phyloP scores from a whole-genome alignment of 257 asterid species.

The Plectranthus barbatus region DNA sequence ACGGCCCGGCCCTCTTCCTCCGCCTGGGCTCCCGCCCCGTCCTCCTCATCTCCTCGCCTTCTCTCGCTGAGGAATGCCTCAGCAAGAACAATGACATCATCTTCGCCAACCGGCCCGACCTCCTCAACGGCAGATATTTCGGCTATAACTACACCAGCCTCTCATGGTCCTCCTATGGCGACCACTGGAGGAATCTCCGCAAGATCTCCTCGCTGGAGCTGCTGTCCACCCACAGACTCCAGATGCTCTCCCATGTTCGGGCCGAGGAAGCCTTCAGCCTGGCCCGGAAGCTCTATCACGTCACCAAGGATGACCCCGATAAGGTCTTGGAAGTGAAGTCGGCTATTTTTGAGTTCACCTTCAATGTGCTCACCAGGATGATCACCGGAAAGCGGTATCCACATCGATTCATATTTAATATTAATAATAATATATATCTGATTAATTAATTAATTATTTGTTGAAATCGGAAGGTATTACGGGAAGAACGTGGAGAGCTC shows the following conservation, averaged over 20 bases:
- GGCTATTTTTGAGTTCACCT: constrained; percentile 37
- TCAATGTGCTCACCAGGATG: constrained; percentile 49
- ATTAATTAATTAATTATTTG: too few species aligned
- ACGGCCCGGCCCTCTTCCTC: constrained; percentile 58
- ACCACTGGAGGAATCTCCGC: constrained; percentile 62
- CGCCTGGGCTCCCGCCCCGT: constrained; percentile 50
- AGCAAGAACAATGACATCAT: constrained; percentile 40
- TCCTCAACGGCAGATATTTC: constrained; percentile 57
- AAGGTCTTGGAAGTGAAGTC: constrained; percentile 30
- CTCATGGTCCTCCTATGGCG: constrained; percentile 54
- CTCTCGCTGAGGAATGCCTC: constrained; percentile 55
- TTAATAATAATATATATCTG: too few species aligned
- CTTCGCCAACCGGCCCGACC: constrained; percentile 63
- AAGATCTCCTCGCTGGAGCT: constrained; percentile 38
- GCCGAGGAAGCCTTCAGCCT: constrained; percentile 36
- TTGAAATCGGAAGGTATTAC: constrained; percentile 24
- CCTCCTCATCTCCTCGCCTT: constrained; percentile 54
- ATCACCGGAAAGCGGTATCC: constrained; percentile 38
- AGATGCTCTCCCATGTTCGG: constrained; percentile 28
- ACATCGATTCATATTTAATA: too few species aligned
- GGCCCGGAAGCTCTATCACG: constrained; percentile 21
- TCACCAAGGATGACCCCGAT: constrained; percentile 17
- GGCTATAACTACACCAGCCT: constrained; percentile 63
- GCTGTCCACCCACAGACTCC: constrained; percentile 31
- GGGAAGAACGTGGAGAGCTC: constrained; percentile 32